Conservation (phyloP, 441 rosid genomes). For the Theobroma grandiflorum region DNA sequence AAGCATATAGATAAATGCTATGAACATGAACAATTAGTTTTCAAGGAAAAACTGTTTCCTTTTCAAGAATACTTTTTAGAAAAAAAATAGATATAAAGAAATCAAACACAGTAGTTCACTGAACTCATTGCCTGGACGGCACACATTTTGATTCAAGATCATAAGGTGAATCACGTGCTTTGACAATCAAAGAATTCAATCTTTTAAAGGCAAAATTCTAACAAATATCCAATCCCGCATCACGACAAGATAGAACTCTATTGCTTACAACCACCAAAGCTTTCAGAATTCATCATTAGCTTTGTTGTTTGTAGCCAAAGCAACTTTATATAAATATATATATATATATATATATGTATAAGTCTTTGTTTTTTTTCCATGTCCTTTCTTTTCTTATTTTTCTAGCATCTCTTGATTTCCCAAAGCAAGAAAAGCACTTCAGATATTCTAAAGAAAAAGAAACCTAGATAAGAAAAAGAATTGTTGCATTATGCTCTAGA, state of each 20-base stretch:
- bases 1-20: background rate
- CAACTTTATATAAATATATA: no score
- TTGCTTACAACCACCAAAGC: background rate
- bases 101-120: no score
- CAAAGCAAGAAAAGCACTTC: background rate
- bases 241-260: background rate
- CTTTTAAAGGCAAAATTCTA: background rate
- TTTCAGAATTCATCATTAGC: no score
- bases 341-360: no score
- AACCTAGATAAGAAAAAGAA: background rate
- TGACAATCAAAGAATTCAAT: background rate
- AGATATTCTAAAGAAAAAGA: background rate
- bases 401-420: background rate
- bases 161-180: background rate
- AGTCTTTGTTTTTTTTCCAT: no score
- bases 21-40: background rate
- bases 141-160: background rate
- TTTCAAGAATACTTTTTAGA: background rate
- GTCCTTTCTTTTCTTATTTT: no score
- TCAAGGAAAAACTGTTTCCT: background rate
- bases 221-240: no score
- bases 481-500: background rate
- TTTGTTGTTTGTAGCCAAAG: no score
- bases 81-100: no score
- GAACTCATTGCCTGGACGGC: background rate